These are phyloP conservation scores for Xylaria sp. DNA, from an alignment of 2,329 filamentous ascomycete genomes.

Conservation along the genomic window DNA sequence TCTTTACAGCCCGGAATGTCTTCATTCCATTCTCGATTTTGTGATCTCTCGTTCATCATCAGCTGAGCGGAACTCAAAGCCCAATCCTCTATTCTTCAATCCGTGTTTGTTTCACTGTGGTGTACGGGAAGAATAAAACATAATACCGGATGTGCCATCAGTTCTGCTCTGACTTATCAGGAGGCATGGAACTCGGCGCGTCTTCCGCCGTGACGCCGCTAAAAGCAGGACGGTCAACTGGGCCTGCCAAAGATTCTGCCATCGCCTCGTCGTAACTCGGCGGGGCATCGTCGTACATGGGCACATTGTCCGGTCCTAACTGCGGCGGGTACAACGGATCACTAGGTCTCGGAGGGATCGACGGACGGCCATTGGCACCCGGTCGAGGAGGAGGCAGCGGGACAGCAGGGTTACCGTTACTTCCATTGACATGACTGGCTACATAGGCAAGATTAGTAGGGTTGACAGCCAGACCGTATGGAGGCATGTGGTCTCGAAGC, in stretches of 20 bases:
- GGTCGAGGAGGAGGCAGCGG: conserved; percentile 40
- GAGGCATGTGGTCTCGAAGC: conserved; percentile 20
- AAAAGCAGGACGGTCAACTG: conserved; percentile 61
- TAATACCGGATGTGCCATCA: neutral
- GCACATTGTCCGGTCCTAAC: conserved; percentile 41
- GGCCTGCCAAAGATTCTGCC: conserved; percentile 65
- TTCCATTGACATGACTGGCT: neutral
- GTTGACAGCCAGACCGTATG: conserved; percentile 26
- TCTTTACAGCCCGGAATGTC: neutral
- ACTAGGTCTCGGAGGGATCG: conserved; percentile 24
- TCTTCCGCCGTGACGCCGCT: conserved; percentile 59
- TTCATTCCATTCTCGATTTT: neutral
- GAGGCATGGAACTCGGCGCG: conserved; percentile 44
- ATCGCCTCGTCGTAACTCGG: conserved; percentile 94
- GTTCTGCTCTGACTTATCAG: conserved; percentile 25
- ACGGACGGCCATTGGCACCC: conserved; percentile 16
- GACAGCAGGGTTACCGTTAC: conserved; percentile 16
- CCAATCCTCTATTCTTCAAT: neutral
- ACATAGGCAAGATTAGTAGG: neutral
- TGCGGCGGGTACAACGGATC: conserved; percentile 57
- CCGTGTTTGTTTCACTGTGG: neutral
- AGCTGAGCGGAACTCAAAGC: neutral
- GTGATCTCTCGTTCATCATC: neutral
- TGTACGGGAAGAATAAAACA: neutral
- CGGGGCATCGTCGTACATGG: conserved; percentile 67